These are phyloP conservation scores for Circinella umbellata DNA, from an alignment of 371 early-diverging fungal species.

Conservation along the genomic window DNA sequence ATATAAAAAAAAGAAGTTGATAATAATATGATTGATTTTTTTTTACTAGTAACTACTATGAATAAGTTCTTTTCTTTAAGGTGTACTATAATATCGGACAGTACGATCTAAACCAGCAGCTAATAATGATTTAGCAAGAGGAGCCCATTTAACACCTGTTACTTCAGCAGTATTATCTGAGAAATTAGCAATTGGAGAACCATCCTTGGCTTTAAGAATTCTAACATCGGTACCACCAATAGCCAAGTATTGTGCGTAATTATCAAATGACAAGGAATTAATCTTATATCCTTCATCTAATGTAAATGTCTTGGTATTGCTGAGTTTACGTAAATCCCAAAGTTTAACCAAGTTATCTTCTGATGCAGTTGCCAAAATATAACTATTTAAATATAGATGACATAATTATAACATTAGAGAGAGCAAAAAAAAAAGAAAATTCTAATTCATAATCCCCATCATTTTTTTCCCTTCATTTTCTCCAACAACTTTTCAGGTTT, in stretches of 20 bases:
- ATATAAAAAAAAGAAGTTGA: not conserved
- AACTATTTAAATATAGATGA: conserved; percentile 37
- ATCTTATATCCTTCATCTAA: conserved; percentile 64
- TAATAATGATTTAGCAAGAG: conserved; percentile 59
- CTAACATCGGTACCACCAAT: conserved; percentile 72
- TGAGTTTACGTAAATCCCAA: conserved; percentile 93
- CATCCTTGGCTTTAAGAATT: conserved; percentile 81
- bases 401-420: too few relatives aligned
- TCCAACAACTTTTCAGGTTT: too few relatives aligned
- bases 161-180: conserved; percentile 62
- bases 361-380: conserved; percentile 80
- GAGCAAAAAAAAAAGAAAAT: too few relatives aligned
- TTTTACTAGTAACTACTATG: not conserved
- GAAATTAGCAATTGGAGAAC: conserved; percentile 66
- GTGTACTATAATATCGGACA: conserved; percentile 60
- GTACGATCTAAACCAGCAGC: conserved; percentile 68
- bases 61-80: not conserved
- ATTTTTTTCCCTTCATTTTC: too few relatives aligned
- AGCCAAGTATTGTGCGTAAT: conserved; percentile 84
- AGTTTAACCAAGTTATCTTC: conserved; percentile 76
- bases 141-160: conserved; percentile 69
- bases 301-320: conserved; percentile 71
- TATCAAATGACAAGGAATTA: conserved; percentile 76
- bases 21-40: not conserved
- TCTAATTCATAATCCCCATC: too few relatives aligned